Evolutionary conservation across 108 stramenopile genomes (phyloP), one percentile per base, ranked within the genome.

Genomic region (Nannochloropsis salina): DNA sequence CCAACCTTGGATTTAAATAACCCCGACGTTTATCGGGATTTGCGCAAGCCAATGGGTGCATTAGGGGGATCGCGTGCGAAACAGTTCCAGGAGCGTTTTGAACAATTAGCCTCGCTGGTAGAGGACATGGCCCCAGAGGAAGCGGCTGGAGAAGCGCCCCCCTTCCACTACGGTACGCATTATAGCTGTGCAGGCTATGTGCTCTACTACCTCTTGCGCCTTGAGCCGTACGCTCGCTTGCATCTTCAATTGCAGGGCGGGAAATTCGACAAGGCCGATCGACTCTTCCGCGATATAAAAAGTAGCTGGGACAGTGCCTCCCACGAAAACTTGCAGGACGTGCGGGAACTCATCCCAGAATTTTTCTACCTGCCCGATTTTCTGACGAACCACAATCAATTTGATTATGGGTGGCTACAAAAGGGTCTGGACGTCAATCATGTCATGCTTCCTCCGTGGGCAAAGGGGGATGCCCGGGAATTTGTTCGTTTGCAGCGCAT

Each of bases 321-420:
- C 20, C 15, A n/a, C 20, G 61, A 74, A n/a, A 45, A 61, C n/a
- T 22, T 43, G 21, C 83, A 89, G 82, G 97, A 98, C 91, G 97
- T 98, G 21, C 93, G 97, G 47, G 99, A 99, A 89, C 93, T 99
- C n/a, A 95, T 96, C 51, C 99, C 98, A 3, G 98, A 99, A 85
- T 98, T 98, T 91, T 99, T 93, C 86, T 97, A 94, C 91, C 93
- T 96, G 22, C 97, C 98, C 40, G 92, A 91, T 80, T 92, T 92
- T 47, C 44, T 92, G 44, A 81, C 84, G n/a, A 92, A 92, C 51
- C 42, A 80, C 10, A 92, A 92, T 80, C 42, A 86, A 41, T 90
- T 89, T 47, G 86, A 89, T 43, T 61, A 90, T 5, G 91, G 91
- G 11, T 81, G 81, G 81, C 40, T 88, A 40, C 90, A 91, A 85